These are phyloP conservation scores for Pseudogymnoascus verrucosus DNA, from an alignment of 2,329 filamentous ascomycete species.

Conservation along the genomic window DNA sequence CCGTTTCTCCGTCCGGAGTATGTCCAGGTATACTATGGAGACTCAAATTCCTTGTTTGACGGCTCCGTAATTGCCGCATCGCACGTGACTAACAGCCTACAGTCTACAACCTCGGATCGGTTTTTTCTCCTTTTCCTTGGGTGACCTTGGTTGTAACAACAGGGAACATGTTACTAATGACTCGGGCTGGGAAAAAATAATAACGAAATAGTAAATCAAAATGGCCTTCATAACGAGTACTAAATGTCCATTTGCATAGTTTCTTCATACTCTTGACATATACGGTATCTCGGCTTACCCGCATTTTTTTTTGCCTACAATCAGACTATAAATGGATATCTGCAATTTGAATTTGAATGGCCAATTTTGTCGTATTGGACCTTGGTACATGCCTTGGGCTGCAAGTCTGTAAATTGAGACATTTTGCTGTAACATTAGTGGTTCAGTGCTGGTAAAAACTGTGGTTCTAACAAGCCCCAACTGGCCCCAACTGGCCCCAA, in stretches of 20 bases:
- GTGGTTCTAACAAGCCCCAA: not conserved
- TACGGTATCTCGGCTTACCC: not conserved
- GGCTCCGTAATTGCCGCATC: not conserved
- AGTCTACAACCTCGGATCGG: not conserved
- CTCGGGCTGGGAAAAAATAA: not conserved
- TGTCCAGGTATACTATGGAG: not conserved
- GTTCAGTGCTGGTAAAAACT: not conserved
- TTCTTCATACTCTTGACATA: not conserved
- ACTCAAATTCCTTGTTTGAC: not conserved
- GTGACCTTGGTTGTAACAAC: not conserved
- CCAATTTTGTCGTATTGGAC: not conserved
- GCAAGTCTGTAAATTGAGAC: not conserved
- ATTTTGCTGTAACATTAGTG: conserved; percentile 5
- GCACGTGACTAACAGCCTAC: not conserved
- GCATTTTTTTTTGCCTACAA: not conserved
- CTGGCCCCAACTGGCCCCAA: not conserved
- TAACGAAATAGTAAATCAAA: not conserved
- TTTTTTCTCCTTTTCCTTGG: not conserved
- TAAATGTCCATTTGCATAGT: not conserved
- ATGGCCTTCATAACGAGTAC: not conserved
- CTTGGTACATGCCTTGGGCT: not conserved
- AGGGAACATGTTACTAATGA: not conserved
- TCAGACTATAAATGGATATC: conserved; percentile 1
- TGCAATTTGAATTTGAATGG: not conserved
- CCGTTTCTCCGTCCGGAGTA: not conserved